phyloP scores from a whole-genome alignment of 441 rosid species.

The Kokia cookei region DNA sequence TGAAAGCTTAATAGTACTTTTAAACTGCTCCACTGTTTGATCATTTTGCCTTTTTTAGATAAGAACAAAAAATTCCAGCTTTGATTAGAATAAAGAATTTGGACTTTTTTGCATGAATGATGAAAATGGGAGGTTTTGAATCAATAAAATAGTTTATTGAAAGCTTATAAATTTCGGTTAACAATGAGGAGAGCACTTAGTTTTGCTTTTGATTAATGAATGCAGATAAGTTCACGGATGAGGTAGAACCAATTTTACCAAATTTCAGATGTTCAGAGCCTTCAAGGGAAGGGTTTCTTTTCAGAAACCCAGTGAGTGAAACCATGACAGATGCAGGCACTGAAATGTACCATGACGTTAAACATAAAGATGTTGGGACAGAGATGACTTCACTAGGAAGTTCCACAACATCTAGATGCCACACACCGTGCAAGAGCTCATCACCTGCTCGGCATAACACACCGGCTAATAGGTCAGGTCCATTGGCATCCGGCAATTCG shows the following conservation, averaged over 20 bases:
- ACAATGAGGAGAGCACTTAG: neutral
- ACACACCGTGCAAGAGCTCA: conserved; percentile 56
- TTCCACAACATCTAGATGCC: conserved; percentile 70
- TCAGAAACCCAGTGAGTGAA: conserved; percentile 43
- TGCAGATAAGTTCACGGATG: conserved; percentile 75
- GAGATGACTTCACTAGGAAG: conserved; percentile 96
- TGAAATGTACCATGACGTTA: conserved; percentile 39
- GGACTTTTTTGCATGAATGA: neutral
- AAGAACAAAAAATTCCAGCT: neutral
- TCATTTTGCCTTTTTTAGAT: neutral
- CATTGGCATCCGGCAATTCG: conserved; percentile 36
- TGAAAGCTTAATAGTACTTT: conserved; percentile 15
- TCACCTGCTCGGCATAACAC: conserved; percentile 95
- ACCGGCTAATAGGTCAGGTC: conserved; percentile 84
- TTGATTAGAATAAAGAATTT: neutral
- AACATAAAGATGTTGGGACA: conserved; percentile 79
- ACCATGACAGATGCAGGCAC: conserved; percentile 46
- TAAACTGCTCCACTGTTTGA: conserved; percentile 14
- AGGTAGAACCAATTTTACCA: conserved; percentile 51
- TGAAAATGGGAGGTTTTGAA: too few relatives aligned
- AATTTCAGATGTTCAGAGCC: conserved; percentile 42
- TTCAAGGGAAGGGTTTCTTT: conserved; percentile 71
- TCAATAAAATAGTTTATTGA: too few relatives aligned
- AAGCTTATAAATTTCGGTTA: neutral
- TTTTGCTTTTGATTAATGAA: neutral